phyloP scores from a whole-genome alignment of 1,139 yeast genomes.

The Oligophagozyma castellii region DNA sequence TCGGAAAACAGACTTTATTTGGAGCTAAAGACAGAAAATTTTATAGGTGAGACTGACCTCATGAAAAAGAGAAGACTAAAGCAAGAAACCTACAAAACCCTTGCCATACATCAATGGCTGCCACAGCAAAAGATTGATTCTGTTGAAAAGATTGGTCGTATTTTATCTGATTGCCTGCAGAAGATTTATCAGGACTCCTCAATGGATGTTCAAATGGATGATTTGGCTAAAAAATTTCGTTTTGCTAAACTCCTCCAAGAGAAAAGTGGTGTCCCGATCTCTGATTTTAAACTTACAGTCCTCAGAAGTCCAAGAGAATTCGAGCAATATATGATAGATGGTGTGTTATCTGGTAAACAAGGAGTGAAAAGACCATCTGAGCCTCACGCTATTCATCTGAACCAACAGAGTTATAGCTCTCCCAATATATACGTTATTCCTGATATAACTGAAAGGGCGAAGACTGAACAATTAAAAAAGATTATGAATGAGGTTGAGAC shows the following conservation, averaged over 20 bases:
- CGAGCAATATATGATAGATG: conserved; percentile 30
- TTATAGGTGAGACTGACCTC: conserved; percentile 16
- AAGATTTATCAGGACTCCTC: conserved; percentile 2
- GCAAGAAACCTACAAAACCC: conserved; percentile 7
- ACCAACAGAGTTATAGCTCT: conserved; percentile 33
- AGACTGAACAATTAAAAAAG: no score
- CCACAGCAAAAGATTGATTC: conserved; percentile 18
- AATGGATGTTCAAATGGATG: conserved; percentile 24
- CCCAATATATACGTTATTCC: conserved; percentile 36
- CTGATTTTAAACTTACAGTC: conserved; percentile 47
- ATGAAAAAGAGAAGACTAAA: conserved; percentile 6
- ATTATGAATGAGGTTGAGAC: no score
- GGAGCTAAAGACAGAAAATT: conserved; percentile 9
- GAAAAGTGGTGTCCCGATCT: conserved; percentile 47
- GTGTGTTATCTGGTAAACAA: conserved; percentile 32
- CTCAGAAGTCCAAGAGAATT: conserved; percentile 36
- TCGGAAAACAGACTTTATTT: conserved; percentile 2
- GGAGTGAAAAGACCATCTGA: conserved; percentile 45
- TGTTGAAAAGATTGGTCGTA: conserved; percentile 15
- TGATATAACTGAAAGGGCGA: no score
- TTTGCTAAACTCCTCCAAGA: conserved; percentile 45
- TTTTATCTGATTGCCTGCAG: conserved; percentile 10
- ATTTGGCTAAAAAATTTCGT: conserved; percentile 45
- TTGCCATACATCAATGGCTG: conserved; percentile 26
- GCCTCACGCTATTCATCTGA: conserved; percentile 64